Conservation (phyloP, 306 rosid genomes). For the Cucurbita maxima region DNA sequence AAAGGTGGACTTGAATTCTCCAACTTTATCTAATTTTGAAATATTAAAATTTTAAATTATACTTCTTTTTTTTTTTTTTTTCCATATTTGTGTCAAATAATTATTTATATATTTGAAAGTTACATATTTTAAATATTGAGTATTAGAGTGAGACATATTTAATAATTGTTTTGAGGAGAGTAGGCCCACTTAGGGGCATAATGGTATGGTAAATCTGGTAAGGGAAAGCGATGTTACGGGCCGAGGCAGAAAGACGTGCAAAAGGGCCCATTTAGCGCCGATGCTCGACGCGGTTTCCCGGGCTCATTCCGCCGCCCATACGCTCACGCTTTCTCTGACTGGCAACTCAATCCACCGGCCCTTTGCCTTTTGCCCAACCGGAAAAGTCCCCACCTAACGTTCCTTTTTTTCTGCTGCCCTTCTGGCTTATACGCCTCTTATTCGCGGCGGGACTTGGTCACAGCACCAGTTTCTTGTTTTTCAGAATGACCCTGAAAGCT, state of each 20-base stretch:
- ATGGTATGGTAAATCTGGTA: neutral
- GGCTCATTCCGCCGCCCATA: neutral
- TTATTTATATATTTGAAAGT: too few species aligned
- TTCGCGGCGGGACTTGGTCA: neutral
- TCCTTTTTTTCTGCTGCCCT: neutral
- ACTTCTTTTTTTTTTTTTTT: too few species aligned
- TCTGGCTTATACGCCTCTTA: neutral
- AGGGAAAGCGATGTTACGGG: neutral
- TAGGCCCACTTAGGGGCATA: neutral
- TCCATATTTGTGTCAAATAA: too few species aligned
- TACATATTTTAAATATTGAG: too few species aligned
- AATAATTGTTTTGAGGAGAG: too few species aligned
- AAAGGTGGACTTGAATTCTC: neutral
- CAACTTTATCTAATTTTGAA: neutral
- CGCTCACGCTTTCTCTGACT: conserved; percentile 11
- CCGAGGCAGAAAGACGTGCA: neutral
- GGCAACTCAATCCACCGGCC: neutral
- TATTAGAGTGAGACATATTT: too few species aligned
- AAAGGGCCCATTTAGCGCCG: conserved; percentile 23
- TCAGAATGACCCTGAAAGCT: neutral
- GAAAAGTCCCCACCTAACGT: neutral
- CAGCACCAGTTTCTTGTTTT: neutral
- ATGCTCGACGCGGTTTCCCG: neutral
- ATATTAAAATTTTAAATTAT: too few species aligned
- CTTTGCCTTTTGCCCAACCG: neutral